A percentile compares a stretch with the other conserved stretches of the same genome.
Evolutionary conservation across 345 rosid species (phyloP).

Genomic region (Acer saccharum): DNA sequence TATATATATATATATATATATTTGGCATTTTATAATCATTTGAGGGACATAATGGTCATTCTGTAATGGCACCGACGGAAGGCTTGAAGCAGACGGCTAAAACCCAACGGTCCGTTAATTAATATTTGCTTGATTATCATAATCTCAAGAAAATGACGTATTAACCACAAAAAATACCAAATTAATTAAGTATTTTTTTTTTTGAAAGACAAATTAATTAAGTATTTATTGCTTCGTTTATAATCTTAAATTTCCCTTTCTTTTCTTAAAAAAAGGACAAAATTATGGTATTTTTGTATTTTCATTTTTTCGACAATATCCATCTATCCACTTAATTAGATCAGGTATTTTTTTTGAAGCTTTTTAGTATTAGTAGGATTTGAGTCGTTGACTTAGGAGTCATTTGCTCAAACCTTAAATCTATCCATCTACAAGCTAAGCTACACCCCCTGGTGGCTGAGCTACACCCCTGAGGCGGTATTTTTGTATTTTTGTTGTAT

Average conservation of each 20-base stretch:
- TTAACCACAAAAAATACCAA: constrained; percentile 34
- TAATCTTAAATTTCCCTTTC: constrained; percentile 12
- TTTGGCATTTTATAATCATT: constrained; percentile 1
- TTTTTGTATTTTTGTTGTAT: no score
- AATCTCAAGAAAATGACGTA: constrained; percentile 47
- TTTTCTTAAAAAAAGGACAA: neutral
- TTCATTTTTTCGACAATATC: no score
- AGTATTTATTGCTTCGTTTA: constrained; percentile 24
- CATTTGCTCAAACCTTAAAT: no score
- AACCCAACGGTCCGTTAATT: constrained; percentile 31
- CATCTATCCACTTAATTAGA: no score
- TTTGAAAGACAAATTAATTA: constrained; percentile 21
- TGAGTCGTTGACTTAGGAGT: no score
- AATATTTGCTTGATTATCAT: neutral
- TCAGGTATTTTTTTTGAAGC: no score
- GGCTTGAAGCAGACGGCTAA: constrained; percentile 12
- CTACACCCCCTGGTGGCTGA: no score
- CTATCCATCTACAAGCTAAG: no score
- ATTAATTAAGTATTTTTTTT: constrained; percentile 23
- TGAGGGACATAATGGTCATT: constrained; percentile 27
- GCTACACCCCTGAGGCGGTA: no score
- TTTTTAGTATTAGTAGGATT: no score
- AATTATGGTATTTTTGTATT: no score
- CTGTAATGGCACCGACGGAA: constrained; percentile 11
- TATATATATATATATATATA: neutral